Conservation (phyloP, 2,329 filamentous ascomycete genomes). For the Monosporascus sp. region DNA sequence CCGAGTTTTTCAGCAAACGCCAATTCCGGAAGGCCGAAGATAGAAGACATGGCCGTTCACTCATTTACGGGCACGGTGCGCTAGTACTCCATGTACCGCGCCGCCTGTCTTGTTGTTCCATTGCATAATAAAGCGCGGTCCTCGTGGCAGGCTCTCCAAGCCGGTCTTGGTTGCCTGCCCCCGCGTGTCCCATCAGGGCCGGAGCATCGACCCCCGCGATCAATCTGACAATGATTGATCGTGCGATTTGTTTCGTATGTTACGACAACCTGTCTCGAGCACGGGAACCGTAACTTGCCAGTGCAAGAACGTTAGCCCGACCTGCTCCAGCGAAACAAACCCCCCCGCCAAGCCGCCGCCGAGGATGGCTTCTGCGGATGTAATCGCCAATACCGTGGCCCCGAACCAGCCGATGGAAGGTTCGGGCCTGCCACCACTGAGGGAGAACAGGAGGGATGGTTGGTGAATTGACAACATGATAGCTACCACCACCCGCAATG, state of each 20-base stretch:
- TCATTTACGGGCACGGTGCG: conserved; percentile 26
- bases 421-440: conserved; percentile 3
- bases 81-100: conserved; percentile 17
- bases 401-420: conserved; percentile 8
- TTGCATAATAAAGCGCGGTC: conserved; percentile 28
- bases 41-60: conserved; percentile 22
- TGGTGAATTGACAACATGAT: conserved; percentile 8
- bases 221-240: conserved; percentile 11
- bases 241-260: conserved; percentile 27
- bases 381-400: conserved; percentile 4
- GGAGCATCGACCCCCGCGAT: conserved; percentile 48
- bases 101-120: conserved; percentile 28
- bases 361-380: conserved; percentile 2
- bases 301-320: conserved; percentile 5
- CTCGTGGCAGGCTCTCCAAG: conserved; percentile 29
- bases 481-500: conserved; percentile 18
- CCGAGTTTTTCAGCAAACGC: conserved; percentile 16
- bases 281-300: conserved; percentile 7
- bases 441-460: not conserved
- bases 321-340: conserved; percentile 20
- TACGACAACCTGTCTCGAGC: conserved; percentile 20
- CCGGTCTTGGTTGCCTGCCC: conserved; percentile 36
- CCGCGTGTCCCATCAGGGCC: conserved; percentile 38
- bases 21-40: conserved; percentile 23
- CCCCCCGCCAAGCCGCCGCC: not conserved